These are phyloP conservation scores for Inga leiocalycina DNA, from an alignment of 306 rosid genomes.

Conservation along the genomic window DNA sequence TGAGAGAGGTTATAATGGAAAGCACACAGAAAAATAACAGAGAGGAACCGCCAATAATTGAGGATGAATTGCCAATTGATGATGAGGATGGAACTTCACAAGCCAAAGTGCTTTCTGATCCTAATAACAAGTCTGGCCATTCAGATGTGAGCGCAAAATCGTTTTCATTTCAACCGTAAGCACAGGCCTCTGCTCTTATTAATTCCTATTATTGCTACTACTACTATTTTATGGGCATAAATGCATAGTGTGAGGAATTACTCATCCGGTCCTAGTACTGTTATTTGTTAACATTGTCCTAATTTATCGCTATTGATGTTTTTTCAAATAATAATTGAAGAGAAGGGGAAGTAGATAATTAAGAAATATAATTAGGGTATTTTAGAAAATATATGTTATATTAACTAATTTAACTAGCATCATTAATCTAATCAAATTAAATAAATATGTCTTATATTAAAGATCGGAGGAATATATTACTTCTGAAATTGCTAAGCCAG, in stretches of 20 bases:
- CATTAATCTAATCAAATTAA: too few relatives aligned
- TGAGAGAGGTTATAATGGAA: slow-evolving; percentile 79
- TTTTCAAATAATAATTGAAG: too few relatives aligned
- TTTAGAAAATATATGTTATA: too few relatives aligned
- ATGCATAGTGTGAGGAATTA: not conserved
- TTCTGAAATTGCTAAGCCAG: not conserved
- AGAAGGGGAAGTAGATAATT: too few relatives aligned
- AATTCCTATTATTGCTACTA: too few relatives aligned
- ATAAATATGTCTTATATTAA: too few relatives aligned
- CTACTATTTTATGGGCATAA: not conserved
- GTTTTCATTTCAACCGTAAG: slow-evolving; percentile 78
- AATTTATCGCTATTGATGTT: too few relatives aligned
- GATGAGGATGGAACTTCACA: not conserved
- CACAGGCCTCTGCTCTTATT: not conserved
- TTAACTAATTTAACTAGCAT: too few relatives aligned
- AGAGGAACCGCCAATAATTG: not conserved
- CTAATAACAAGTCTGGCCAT: slow-evolving; percentile 32
- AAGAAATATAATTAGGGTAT: too few relatives aligned
- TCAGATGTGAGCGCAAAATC: slow-evolving; percentile 66
- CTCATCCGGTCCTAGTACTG: too few relatives aligned
- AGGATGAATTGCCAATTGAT: not conserved
- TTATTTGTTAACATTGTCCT: too few relatives aligned
- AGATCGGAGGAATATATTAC: too few relatives aligned
- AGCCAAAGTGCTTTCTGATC: slow-evolving; percentile 3
- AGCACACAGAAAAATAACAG: slow-evolving; percentile 25